These are phyloP conservation scores for Pseudogymnoascus sp. DNA, from an alignment of 2,329 filamentous ascomycete genomes.

Conservation along the genomic window DNA sequence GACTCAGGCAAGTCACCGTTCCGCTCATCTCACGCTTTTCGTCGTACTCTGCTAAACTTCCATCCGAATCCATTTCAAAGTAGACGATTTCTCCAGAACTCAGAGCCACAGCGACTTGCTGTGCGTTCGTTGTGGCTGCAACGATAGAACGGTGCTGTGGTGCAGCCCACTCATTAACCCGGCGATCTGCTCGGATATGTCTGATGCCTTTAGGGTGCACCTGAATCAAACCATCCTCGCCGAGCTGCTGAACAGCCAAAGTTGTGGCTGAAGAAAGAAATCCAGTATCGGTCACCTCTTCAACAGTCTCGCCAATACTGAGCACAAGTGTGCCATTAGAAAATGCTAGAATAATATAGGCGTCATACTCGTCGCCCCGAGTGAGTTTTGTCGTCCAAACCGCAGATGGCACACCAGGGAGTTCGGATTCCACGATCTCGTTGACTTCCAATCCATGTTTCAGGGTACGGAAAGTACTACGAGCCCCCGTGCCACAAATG, in stretches of 20 bases:
- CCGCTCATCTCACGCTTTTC: conserved; percentile 93
- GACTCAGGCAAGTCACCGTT: conserved; percentile 87
- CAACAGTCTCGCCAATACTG: conserved; percentile 92
- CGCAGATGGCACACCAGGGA: conserved; percentile 78
- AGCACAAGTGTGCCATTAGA: conserved; percentile 83
- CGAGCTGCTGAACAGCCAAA: conserved; percentile 84
- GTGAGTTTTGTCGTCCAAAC: conserved; percentile 94
- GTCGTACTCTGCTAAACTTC: conserved; percentile 84
- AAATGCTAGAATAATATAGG: conserved; percentile 92
- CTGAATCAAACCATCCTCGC: conserved; percentile 85
- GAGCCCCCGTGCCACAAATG: conserved; percentile 77
- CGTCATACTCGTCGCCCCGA: conserved; percentile 74
- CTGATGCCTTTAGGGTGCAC: conserved; percentile 95
- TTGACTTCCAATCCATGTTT: conserved; percentile 90
- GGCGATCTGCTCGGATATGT: conserved; percentile 68
- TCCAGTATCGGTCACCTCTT: conserved; percentile 88
- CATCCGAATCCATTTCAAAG: conserved; percentile 93
- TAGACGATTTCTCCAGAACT: conserved; percentile 97
- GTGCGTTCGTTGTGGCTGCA: conserved; percentile 83
- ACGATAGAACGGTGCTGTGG: conserved; percentile 94
- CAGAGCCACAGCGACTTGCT: conserved; percentile 85
- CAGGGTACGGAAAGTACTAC: conserved; percentile 82
- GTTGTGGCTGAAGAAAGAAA: conserved; percentile 86
- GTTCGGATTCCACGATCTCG: conserved; percentile 88
- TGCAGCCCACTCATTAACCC: conserved; percentile 85